Base-by-base conservation (phyloP, 2,329 filamentous ascomycete species). In the Epichloe amarillans region DNA sequence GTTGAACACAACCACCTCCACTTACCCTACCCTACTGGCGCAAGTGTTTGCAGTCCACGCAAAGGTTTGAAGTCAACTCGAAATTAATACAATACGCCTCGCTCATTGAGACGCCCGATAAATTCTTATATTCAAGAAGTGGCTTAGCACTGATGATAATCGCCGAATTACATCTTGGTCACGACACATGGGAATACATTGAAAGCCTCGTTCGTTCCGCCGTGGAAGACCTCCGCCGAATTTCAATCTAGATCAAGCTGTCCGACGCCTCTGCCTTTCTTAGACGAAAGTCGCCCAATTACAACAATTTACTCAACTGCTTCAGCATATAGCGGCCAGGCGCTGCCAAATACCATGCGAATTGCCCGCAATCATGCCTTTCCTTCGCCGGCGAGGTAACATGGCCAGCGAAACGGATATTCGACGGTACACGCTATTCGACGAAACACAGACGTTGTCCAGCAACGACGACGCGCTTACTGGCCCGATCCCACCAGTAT, bases 321-420 rank as follows among this genome's bases (percentile, higher is more conserved):
- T 19, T 19, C 6, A 35, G 42, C 26, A 41, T 15, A 35, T 33
- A 49, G 46, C 49, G 43, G 33, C 43, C 36, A 43, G 33, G 46
- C 45, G 37, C 58, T 57, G 60, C 52, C 53, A 57, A 58, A 58
- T 64, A 66, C 56, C 62, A 72, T 71, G 68, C 68, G 55, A 63
- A 62, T 56, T 52, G 53, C 59, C 61, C 61, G 63, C 62, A 62
- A 67, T 56, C 60, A 81, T 81, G 77, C 76, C 77, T 61, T 78
- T 81, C 59, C 69, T 80, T 67, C 77, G 77, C 68, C 77, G 77
- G 65, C 76, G 76, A 64, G 77, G 75, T 69, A 76, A 74, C 60
- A 69, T 73, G 71, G 75, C 72, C 67, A 79, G 74, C 71, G 77
- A 81, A 62, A 72, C 70, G 55, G 76, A 80, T 57, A 77, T 77